Evolutionary conservation across 2,329 filamentous ascomycete genomes (phyloP), one percentile per base, ranked within the genome.

Genomic region (Fusarium buxicola): DNA sequence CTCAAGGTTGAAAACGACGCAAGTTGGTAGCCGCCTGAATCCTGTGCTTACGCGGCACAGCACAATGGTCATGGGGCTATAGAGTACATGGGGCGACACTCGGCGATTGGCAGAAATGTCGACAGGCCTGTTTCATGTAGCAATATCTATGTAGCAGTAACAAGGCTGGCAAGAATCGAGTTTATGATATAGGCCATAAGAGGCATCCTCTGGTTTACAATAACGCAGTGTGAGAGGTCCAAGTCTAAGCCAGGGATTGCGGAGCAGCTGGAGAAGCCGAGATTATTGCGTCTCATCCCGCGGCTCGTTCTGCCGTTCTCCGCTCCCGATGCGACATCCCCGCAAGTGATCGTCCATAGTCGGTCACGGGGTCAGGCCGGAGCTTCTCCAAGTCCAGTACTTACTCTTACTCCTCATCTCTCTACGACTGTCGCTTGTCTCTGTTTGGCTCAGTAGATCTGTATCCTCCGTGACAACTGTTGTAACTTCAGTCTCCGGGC

Each of bases 31-130:
- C 24, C 11, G 18, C 30, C 41, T 45, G 27, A 45, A 15, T n/a
- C 8, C 15, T 32, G 41, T 45, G 41, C 40, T 28, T 43, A 27
- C 28, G 40, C 16, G 41, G 41, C 41, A 16, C 41, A 45, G 41
- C 41, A 45, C 28, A 13, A 40, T 7, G 12, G n/a, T n/a, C n/a
- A n/a, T n/a, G n/a, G n/a, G n/a, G n/a, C n/a, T n/a, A n/a, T n/a
- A n/a, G n/a, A n/a, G n/a, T n/a, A n/a, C n/a, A n/a, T n/a, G n/a
- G n/a, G n/a, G n/a, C n/a, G n/a, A n/a, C n/a, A n/a, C n/a, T 11
- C 28, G 28, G 28, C 28, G 28, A 30, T 30, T 30, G 9, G 9
- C 12, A 30, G 28, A 30, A 30, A n/a, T n/a, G n/a, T n/a, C 16
- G 32, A 36, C 11, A 21, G 16, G 10, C 24, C 7, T 24, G 24